Evolutionary conservation across 345 rosid species (phyloP).

Genomic region (Capsella bursapastoris): DNA sequence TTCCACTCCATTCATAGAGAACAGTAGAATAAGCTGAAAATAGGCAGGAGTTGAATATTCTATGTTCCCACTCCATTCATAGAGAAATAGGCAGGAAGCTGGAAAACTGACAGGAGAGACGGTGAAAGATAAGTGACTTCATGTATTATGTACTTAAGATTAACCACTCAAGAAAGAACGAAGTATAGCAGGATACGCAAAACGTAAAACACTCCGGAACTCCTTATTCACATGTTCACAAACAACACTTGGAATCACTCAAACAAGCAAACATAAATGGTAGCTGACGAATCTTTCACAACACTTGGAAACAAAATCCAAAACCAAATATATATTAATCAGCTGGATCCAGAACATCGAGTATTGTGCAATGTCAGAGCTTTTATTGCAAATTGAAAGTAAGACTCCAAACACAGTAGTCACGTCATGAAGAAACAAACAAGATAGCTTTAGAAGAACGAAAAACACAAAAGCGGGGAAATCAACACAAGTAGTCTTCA

Average conservation of each 20-base stretch:
- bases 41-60: too few species aligned
- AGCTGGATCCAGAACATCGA: not conserved
- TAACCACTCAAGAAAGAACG: too few species aligned
- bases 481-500: not conserved
- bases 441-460: not conserved
- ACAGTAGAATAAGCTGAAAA: too few species aligned
- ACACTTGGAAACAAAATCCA: slow-evolving; percentile 4
- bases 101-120: too few species aligned
- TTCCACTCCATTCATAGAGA: too few species aligned
- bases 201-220: slow-evolving; percentile 8
- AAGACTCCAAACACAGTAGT: slow-evolving; percentile 15
- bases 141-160: too few species aligned
- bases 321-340: not conserved
- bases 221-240: slow-evolving; percentile 7
- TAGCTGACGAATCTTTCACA: not conserved
- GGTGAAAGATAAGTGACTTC: too few species aligned
- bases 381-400: not conserved
- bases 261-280: slow-evolving; percentile 9
- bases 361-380: slow-evolving; percentile 2
- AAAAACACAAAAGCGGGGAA: not conserved
- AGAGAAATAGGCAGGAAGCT: too few species aligned
- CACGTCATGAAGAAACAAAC: not conserved
- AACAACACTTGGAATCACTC: slow-evolving; percentile 16
- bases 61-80: too few species aligned
- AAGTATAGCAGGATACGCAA: not conserved